Percentiles rank a stretch among this genome's conserved stretches.
These are phyloP conservation scores for Phalaenopsis equestris DNA, from an alignment of 106 monocot genomes.

Conservation along the genomic window DNA sequence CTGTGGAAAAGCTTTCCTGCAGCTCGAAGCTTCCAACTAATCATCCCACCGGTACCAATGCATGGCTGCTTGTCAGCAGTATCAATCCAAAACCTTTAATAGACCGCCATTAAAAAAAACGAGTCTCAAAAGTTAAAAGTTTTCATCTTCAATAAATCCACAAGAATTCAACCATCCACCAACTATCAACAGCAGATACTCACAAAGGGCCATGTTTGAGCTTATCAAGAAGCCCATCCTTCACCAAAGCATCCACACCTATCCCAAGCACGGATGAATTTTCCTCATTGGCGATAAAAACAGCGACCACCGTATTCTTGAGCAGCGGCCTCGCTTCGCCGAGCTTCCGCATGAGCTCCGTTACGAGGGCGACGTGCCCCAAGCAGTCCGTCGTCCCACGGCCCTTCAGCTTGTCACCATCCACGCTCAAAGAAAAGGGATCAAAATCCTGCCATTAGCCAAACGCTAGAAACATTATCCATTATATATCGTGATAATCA, in stretches of 20 bases:
- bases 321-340: conserved; percentile 57
- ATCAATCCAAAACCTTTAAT: conserved; percentile 92
- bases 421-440: conserved; percentile 88
- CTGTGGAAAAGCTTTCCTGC: conserved; percentile 96
- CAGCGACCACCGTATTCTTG: conserved; percentile 72
- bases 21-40: conserved; percentile 77
- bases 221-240: conserved; percentile 70
- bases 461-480: background rate
- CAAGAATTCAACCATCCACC: background rate
- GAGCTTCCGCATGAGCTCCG: conserved; percentile 77
- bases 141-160: background rate
- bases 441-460: conserved; percentile 34
- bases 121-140: background rate
- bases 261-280: conserved; percentile 71
- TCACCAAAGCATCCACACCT: conserved; percentile 68
- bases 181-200: conserved; percentile 14
- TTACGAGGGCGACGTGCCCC: conserved; percentile 88
- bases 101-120: background rate
- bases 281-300: conserved; percentile 96
- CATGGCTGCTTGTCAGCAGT: conserved; percentile 98
- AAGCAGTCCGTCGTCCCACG: conserved; percentile 94
- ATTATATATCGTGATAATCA: background rate
- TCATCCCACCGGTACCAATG: conserved; percentile 95
- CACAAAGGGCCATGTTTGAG: conserved; percentile 75
- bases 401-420: conserved; percentile 74